Base-by-base conservation (phyloP, 306 rosid genomes). In the Sophora flavescens region DNA sequence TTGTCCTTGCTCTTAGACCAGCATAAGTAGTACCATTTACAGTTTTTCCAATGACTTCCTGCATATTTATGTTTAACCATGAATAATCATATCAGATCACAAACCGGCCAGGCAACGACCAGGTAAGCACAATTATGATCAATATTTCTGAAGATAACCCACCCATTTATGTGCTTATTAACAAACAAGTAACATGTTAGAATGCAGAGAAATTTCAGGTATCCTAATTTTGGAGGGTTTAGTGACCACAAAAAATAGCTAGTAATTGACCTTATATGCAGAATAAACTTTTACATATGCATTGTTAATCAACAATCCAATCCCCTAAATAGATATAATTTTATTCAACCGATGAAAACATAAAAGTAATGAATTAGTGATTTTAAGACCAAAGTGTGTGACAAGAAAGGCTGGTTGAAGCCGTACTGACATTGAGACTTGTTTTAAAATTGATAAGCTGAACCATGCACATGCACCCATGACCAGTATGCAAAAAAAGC, bases 21-120 rank as follows among this genome's bases (percentile, higher is more conserved):
- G 97, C 97, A 60, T 92, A 92, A 22, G 99, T 92, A 7, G 99
- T 95, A 26, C 99, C 99, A 4, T 92, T 95, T 11, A 95, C 97
- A 3, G 97, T 32, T 42, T 92, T 85, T 5, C 97, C 99, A 74
- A 95, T 83, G 22, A 95, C 96, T 75, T 95, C 92, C 99, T 95
- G 91, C 76, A 80, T 59, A 57, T 67, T 51, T 32, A 60, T 42
- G 15, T 60, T 74, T 63, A 33, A 41, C 48, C 70, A 67, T 50
- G 73, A 76, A 60, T 62, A 28, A 80, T 8, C 38, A 65, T 3
- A 42, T 47, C 80, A 47, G 35, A 80, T 79, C 15, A 18, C 63
- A 12, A 51, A 11, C 33, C 28, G 42, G 50, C 22, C 22, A 22
- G 22, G 22, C n/a, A n/a, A n/a, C 1, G 22, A 22, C 2, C 41